A percentile compares a stretch with the other conserved stretches of the same genome.
Conservation (phyloP, 192 early-diverging fungal species). For the Pecoramyces ruminantium region DNA sequence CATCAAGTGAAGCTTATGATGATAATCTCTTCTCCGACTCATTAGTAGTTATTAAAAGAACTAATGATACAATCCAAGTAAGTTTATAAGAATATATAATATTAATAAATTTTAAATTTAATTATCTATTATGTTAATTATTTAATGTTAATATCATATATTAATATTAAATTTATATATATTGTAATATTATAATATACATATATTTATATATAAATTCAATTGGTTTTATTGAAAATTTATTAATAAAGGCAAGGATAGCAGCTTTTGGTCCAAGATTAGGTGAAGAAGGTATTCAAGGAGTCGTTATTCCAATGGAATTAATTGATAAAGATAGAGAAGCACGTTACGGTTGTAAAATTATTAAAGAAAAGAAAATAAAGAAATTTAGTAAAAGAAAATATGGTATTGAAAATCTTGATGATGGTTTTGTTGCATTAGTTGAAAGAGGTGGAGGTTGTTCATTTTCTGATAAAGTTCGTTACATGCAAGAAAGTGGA, state of each 20-base stretch:
- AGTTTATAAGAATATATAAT: not conserved
- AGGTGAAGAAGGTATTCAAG: conserved; percentile 49
- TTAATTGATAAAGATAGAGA: conserved; percentile 19
- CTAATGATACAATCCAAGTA: not conserved
- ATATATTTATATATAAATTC: not conserved
- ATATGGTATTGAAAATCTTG: not conserved
- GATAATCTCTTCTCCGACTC: not conserved
- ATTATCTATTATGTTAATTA: too few species aligned
- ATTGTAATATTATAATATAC: not conserved
- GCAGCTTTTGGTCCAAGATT: conserved; percentile 77
- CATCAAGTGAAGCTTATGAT: not conserved
- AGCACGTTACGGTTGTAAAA: conserved; percentile 41
- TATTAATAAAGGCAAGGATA: conserved; percentile 51
- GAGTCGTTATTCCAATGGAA: conserved; percentile 39
- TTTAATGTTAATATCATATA: not conserved
- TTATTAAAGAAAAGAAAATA: not conserved
- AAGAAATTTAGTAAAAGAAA: not conserved
- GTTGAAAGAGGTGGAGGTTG: conserved; percentile 69
- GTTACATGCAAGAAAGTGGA: conserved; percentile 73
- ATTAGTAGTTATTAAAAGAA: not conserved
- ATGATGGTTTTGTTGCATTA: conserved; percentile 53
- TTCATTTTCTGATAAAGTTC: conserved; percentile 76
- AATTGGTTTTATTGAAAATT: too few species aligned
- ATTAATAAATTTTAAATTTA: too few species aligned
- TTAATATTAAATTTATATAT: not conserved